Base-by-base conservation (phyloP, 148 eudicot genomes). In the Silene uniflora region DNA sequence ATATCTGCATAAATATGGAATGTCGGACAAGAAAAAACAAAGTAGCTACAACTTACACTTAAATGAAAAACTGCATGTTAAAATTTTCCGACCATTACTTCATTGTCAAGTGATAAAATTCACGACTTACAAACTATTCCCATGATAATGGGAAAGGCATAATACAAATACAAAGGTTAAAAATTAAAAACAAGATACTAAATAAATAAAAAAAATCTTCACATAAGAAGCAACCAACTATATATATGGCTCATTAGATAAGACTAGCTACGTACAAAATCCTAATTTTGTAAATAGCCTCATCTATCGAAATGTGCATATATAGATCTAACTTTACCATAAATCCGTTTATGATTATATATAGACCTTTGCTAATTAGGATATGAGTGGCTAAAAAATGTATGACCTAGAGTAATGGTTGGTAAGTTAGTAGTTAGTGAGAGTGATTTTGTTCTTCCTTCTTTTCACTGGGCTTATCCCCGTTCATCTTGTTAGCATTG, bases 81-180 rank as follows among this genome's bases (percentile, higher is more conserved):
- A n/a, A n/a, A n/a, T n/a, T n/a, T n/a, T n/a, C n/a, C n/a, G n/a
- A n/a, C n/a, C n/a, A n/a, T n/a, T n/a, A n/a, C n/a, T n/a, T n/a
- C n/a, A n/a, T n/a, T n/a, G n/a, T n/a, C n/a, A n/a, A n/a, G n/a
- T n/a, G n/a, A n/a, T n/a, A n/a, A n/a, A n/a, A n/a, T n/a, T n/a
- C n/a, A n/a, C n/a, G n/a, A n/a, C n/a, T n/a, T n/a, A n/a, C n/a
- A 71, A 69, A 66, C 22, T 79, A 62, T 56, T 62, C 74, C 74
- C 68, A 79, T 61, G 58, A 63, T 10, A 79, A 12, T 39, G 44
- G 1, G 35, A 66, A 54, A 49, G 70, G 67, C 39, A 65, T 35
- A 35, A 35, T 49, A 52, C 56, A 76, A 76, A 76, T 32, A 24
- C 22, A 61, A 47, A 74, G 74, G 75, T n/a, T n/a, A n/a, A n/a